These are phyloP conservation scores for Lumnitzera racemosa DNA, from an alignment of 345 rosid genomes.

Conservation along the genomic window DNA sequence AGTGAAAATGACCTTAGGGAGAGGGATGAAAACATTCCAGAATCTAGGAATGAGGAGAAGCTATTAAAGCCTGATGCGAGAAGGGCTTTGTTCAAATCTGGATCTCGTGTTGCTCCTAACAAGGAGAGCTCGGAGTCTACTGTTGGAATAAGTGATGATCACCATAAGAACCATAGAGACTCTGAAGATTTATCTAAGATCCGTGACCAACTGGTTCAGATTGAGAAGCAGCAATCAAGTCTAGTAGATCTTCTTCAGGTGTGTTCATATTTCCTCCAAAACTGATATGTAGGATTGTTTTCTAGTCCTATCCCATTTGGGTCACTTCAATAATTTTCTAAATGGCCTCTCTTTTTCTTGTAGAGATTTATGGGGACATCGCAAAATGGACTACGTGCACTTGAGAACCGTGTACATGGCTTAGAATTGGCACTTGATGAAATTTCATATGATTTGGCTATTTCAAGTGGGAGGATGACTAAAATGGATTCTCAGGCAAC, in stretches of 20 bases:
- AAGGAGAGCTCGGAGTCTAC: conserved; percentile 32
- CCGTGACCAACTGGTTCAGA: conserved; percentile 82
- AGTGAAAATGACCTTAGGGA: conserved; percentile 23
- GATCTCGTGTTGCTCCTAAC: conserved; percentile 50
- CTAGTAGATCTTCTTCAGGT: conserved; percentile 90
- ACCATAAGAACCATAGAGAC: conserved; percentile 54
- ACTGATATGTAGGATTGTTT: background rate
- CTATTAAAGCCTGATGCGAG: conserved; percentile 32
- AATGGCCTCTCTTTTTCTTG: conserved; percentile 1
- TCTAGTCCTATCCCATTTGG: background rate
- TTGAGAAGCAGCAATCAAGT: conserved; percentile 87
- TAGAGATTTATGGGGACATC: conserved; percentile 87
- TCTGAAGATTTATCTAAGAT: conserved; percentile 64
- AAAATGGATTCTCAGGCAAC: conserved; percentile 29
- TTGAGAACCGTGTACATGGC: conserved; percentile 85
- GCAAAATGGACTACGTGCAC: conserved; percentile 65
- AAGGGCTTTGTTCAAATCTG: conserved; percentile 39
- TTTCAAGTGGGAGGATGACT: conserved; percentile 69
- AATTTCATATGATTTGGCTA: conserved; percentile 84
- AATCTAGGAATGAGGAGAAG: conserved; percentile 21
- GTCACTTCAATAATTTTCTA: background rate
- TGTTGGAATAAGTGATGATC: conserved; percentile 40
- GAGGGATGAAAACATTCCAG: conserved; percentile 18
- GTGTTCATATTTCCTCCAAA: conserved; percentile 22
- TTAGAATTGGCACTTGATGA: conserved; percentile 87